Evolutionary conservation across 1,284 basidiomycete genomes (phyloP).

Genomic region (Phylloboletellus chloephorus): DNA sequence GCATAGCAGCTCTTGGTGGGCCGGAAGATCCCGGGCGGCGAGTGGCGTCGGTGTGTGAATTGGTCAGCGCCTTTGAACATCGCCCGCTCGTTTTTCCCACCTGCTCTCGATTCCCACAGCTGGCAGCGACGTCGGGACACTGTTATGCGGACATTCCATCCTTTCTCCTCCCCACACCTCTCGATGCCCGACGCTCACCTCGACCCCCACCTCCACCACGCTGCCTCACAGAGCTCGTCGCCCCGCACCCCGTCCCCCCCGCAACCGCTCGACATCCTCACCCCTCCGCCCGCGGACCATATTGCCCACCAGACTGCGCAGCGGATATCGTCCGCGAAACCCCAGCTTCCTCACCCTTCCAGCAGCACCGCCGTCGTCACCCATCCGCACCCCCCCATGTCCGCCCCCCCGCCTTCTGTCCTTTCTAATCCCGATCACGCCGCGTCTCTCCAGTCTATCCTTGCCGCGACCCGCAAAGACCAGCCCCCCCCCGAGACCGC

Average conservation of each 20-base stretch:
- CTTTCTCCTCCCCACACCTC: constrained; percentile 39
- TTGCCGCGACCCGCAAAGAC: constrained; percentile 46
- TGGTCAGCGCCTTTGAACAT: constrained; percentile 27
- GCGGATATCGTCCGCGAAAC: constrained; percentile 23
- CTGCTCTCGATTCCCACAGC: constrained; percentile 36
- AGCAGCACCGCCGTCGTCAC: constrained; percentile 26
- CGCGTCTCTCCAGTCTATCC: constrained; percentile 60
- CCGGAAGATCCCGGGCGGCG: no score
- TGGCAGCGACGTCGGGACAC: constrained; percentile 38
- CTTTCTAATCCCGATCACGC: constrained; percentile 45
- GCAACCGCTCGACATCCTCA: constrained; percentile 37
- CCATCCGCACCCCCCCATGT: constrained; percentile 33
- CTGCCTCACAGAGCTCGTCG: constrained; percentile 34
- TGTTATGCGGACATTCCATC: constrained; percentile 38
- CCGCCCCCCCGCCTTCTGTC: constrained; percentile 34
- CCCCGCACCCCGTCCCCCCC: constrained; percentile 37
- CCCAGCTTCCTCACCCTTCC: constrained; percentile 18
- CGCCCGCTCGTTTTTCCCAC: constrained; percentile 37
- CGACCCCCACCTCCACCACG: constrained; percentile 35
- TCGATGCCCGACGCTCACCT: constrained; percentile 41
- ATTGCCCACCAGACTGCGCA: constrained; percentile 25
- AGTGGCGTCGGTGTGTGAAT: constrained; percentile 15
- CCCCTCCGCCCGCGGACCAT: constrained; percentile 26
- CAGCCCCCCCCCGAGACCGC: constrained; percentile 36
- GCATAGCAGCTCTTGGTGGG: constrained; percentile 5